Base-by-base conservation (phyloP, 805 yeast species). In the Yarrowia sp. region DNA sequence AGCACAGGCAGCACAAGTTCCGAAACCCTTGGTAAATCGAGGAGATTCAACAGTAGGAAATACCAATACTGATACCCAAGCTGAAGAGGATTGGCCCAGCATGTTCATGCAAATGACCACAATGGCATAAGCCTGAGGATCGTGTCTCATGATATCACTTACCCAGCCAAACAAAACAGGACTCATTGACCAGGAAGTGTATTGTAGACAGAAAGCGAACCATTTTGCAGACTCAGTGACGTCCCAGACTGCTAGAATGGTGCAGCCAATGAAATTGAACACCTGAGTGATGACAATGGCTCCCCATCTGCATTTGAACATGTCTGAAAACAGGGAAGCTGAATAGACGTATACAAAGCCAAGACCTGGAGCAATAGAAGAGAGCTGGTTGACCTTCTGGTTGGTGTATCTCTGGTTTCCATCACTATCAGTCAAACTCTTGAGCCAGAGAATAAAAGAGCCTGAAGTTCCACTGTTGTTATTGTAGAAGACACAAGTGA, bases 401-500 rank as follows among this genome's bases (percentile, higher is more conserved):
- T 51, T 51, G 14, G 58, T 36, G 22, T 51, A 38, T 2, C 43
- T 2, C 9, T 51, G 58, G 35, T 51, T 51, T 22, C 58, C 58
- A 5, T 51, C 43, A 14, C 14, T 14, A 17, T 51, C 58, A 0
- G 18, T 36, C 18, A 51, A n/a, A 10, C 58, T 51, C 43, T 51
- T 51, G 22, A 88, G 78, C 92, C 92, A 87, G 66, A 88, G 76
- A 8, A 83, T 73, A 70, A 81, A 85, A 9, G 86, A 79, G 11
- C 88, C 88, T 53, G 84, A 78, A 28, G 81, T 77, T 1, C 84
- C 81, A 67, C 84, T 85, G 39, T 66, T 68, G 64, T 68, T 83
- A 74, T 86, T 86, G 85, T 87, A 85, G 64, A 87, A 84, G 70
- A 85, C 78, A 39, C 85, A 78, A 69, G 84, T 83, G 76, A 84